A percentile compares a stretch with the other conserved stretches of the same genome.
Conservation (phyloP, 768 basidiomycete species). For the Cystofilobasidium capitatum region DNA sequence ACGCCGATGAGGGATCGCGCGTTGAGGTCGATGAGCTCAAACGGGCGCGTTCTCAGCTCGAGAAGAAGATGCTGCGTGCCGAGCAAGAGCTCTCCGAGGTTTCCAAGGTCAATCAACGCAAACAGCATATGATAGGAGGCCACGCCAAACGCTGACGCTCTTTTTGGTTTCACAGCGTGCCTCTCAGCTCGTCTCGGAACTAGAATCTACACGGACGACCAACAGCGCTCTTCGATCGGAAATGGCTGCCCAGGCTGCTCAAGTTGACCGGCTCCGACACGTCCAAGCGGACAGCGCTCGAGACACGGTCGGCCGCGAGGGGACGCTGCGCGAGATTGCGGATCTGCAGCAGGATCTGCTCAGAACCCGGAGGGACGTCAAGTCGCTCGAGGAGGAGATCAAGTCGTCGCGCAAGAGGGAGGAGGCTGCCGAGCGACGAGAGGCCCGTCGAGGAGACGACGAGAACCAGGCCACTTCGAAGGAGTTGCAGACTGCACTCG, state of each 20-base stretch:
- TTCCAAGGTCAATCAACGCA: constrained; percentile 50
- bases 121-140: too few relatives aligned
- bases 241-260: constrained; percentile 58
- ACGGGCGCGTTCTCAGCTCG: constrained; percentile 28
- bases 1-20: neutral
- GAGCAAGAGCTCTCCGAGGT: constrained; percentile 55
- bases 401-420: constrained; percentile 42
- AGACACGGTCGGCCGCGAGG: neutral
- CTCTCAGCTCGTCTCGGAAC: too few relatives aligned
- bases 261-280: constrained; percentile 57
- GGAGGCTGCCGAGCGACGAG: constrained; percentile 53
- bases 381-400: constrained; percentile 55
- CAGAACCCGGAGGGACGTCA: constrained; percentile 56
- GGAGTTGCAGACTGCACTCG: constrained; percentile 55
- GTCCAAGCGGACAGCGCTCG: neutral
- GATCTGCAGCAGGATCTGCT: constrained; percentile 50
- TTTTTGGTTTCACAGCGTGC: too few relatives aligned
- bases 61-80: constrained; percentile 25
- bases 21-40: constrained; percentile 28
- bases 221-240: constrained; percentile 65
- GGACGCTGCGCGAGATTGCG: constrained; percentile 17
- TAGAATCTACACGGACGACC: constrained; percentile 52
- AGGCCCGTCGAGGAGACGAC: constrained; percentile 45
- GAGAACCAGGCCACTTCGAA: constrained; percentile 37
- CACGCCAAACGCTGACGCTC: too few relatives aligned